Percentiles rank a stretch among this genome's conserved stretches.
These are phyloP conservation scores for Isabelozyma heimii DNA, from an alignment of 805 yeast species.

Conservation along the genomic window DNA sequence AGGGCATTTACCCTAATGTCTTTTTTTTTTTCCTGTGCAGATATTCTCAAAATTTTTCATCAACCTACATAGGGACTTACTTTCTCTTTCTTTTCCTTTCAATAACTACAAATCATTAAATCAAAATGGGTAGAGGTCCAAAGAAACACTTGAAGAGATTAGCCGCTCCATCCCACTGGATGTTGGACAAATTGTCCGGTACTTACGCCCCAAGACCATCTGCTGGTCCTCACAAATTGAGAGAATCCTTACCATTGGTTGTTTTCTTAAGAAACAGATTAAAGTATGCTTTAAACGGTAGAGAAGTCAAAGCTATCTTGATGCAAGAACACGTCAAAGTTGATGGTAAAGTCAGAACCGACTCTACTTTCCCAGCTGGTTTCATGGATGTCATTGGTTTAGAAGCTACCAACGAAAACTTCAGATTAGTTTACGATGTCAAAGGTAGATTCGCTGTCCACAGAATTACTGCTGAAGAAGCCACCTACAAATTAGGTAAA, in stretches of 20 bases:
- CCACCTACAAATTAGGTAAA: constrained; percentile 24
- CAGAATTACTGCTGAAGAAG: constrained; percentile 26
- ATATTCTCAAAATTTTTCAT: not conserved
- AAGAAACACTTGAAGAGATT: constrained; percentile 36
- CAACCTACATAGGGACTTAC: not conserved
- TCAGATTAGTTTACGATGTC: constrained; percentile 27
- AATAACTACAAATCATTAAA: constrained; percentile 1
- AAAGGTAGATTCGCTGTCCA: constrained; percentile 27
- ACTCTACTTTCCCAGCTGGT: constrained; percentile 31
- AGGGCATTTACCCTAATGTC: constrained; percentile 1
- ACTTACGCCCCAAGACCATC: constrained; percentile 35
- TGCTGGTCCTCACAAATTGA: constrained; percentile 34
- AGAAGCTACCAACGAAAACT: constrained; percentile 31
- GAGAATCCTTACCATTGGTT: constrained; percentile 32
- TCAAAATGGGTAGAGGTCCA: constrained; percentile 25
- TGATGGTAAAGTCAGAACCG: constrained; percentile 33
- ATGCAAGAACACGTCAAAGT: constrained; percentile 33
- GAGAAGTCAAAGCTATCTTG: constrained; percentile 33
- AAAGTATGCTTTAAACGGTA: constrained; percentile 33
- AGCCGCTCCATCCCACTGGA: constrained; percentile 38
- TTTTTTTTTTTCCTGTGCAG: not conserved
- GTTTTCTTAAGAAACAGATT: constrained; percentile 33
- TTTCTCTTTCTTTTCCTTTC: constrained; percentile 1
- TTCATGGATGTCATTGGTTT: constrained; percentile 31
- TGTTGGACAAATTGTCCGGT: constrained; percentile 37